Evolutionary conservation across 1,284 basidiomycete genomes (phyloP).

Genomic region (Lentinula novae-zelandiae): DNA sequence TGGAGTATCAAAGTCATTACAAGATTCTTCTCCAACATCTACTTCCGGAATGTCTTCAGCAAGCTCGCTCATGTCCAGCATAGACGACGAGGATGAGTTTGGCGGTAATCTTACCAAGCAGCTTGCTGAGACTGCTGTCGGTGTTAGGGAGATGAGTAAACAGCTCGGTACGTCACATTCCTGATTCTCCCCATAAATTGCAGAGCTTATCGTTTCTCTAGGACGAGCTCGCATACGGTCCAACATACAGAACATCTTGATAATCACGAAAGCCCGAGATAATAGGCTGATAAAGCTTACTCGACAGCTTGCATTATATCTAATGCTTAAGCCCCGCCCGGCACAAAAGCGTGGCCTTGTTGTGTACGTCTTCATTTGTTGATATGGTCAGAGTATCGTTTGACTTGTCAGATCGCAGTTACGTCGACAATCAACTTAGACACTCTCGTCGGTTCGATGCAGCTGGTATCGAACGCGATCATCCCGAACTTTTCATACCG

Average conservation of each 20-base stretch:
- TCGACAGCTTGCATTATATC: conserved; percentile 89
- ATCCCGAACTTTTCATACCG: conserved; percentile 88
- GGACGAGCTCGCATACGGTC: conserved; percentile 91
- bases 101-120: conserved; percentile 83
- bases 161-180: conserved; percentile 69
- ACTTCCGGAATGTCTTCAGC: conserved; percentile 18
- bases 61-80: conserved; percentile 19
- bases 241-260: conserved; percentile 89
- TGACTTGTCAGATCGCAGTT: conserved; percentile 42
- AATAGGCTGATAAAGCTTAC: conserved; percentile 96
- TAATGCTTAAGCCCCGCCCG: conserved; percentile 77
- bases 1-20: conserved; percentile 46
- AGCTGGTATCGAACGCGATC: conserved; percentile 78
- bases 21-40: conserved; percentile 22
- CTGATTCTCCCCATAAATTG: conserved; percentile 9
- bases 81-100: conserved; percentile 56
- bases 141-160: conserved; percentile 98
- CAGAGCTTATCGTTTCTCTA: conserved; percentile 29
- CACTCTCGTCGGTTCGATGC: conserved; percentile 94
- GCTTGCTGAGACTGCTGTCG: conserved; percentile 94
- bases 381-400: conserved; percentile 15
- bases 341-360: conserved; percentile 67
- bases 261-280: conserved; percentile 98
- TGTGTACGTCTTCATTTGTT: conserved; percentile 46
- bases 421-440: conserved; percentile 94